Base-by-base conservation (phyloP, 805 yeast species). In the Saccharomycodes ludwigii region DNA sequence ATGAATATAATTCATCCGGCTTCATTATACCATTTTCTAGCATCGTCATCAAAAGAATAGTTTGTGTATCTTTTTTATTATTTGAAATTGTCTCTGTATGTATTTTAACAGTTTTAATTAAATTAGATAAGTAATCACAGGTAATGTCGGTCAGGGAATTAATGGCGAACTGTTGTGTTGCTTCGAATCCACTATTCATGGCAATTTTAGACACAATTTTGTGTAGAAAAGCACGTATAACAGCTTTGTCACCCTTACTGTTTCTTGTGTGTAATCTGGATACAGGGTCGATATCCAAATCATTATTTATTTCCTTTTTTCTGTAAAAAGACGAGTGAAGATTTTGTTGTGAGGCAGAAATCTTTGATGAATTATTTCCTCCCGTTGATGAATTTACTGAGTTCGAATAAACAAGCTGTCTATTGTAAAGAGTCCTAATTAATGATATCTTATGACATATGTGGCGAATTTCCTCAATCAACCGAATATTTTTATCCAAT, bases 151-250 rank as follows among this genome's bases (percentile, higher is more conserved):
- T 72, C 34, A 91, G 56, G 2, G 83, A 69, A 39, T 81, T 78
- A 17, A 82, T 66, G 5, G 96, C 95, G 29, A 65, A 61, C 9
- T 78, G 72, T 42, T 82, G 83, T 0, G 93, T 70, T 1, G 79
- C 61, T 56, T 91, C 97, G 59, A 82, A 91, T 0, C 98, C 98
- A 26, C 78, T 75, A 24, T 83, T 77, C 97, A 91, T 88, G 1
- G 82, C 73, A 13, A 91, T 59, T 39, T 84, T 83, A 13, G 86
- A 70, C 0, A 82, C 71, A 24, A 77, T 70, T 42, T 79, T 73
- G 40, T 72, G 66, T 59, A 91, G 56, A 0, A 81, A 72, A 1
- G 73, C 63, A 43, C 66, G 71, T 7, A 85, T 78, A 10, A 84
- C 63, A 3, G 67, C 71, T n/a, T 63, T 64, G 35, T 67, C 67